Percentiles rank a stretch among this genome's conserved stretches.
Evolutionary conservation across 352 stramenopile species (phyloP).

Genomic region (Blastocystis sp.): DNA sequence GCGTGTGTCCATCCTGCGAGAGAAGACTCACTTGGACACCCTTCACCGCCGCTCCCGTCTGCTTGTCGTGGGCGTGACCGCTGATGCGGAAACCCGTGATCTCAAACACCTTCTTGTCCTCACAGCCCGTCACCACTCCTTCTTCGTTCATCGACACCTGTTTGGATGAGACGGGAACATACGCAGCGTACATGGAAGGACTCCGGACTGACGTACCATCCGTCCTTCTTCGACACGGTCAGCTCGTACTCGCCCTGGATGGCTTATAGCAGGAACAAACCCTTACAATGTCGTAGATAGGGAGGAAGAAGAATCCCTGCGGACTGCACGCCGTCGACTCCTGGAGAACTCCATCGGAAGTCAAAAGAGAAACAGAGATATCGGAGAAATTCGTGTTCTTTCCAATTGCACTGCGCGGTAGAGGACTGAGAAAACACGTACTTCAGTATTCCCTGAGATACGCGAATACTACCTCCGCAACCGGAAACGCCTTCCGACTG

Average conservation of each 20-base stretch:
- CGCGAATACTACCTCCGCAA: neutral
- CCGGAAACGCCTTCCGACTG: neutral
- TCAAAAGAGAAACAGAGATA: constrained; percentile 17
- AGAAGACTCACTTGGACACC: neutral
- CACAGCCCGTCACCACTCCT: neutral
- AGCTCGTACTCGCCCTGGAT: constrained; percentile 5
- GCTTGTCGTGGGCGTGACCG: neutral
- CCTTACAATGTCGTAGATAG: constrained; percentile 36
- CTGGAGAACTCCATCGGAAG: constrained; percentile 8
- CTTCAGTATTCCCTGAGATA: constrained; percentile 23
- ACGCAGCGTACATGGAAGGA: neutral
- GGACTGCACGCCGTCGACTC: constrained; percentile 30
- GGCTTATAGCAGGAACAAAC: neutral
- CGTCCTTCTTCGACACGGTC: neutral
- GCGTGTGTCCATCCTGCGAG: neutral
- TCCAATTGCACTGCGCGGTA: neutral
- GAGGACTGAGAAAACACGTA: neutral
- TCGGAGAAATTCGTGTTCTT: neutral
- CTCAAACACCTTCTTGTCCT: constrained; percentile 7
- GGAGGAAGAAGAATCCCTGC: constrained; percentile 40
- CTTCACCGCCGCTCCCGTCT: neutral
- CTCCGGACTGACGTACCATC: neutral
- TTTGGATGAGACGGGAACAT: neutral
- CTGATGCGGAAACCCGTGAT: neutral
- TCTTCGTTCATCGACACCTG: constrained; percentile 28